Percentiles rank a stretch among this genome's conserved stretches.
phyloP scores from a whole-genome alignment of 2,329 filamentous ascomycete genomes.

The Plectosphaerella sp. region DNA sequence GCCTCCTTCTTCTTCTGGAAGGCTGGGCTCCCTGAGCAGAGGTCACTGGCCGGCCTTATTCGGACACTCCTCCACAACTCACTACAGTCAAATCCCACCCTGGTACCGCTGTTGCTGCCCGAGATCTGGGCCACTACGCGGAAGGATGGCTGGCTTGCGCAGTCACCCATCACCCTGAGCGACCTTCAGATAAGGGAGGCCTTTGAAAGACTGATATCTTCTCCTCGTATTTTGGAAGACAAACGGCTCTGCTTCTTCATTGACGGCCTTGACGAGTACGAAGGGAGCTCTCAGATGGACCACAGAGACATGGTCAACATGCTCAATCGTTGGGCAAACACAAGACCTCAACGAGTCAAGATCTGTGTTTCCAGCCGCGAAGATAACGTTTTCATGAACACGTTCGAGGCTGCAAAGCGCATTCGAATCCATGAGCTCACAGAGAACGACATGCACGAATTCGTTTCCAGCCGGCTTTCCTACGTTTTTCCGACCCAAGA shows the following conservation, averaged over 20 bases:
- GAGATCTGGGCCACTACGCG: neutral
- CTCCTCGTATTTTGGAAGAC: neutral
- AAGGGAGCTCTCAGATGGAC: neutral
- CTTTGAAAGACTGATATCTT: neutral
- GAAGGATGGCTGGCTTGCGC: neutral
- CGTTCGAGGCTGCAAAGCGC: neutral
- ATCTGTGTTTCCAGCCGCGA: conserved; percentile 2
- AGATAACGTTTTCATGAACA: neutral
- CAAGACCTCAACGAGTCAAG: neutral
- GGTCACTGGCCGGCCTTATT: neutral
- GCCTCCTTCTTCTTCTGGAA: conserved; percentile 1
- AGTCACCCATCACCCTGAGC: neutral
- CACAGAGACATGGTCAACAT: neutral
- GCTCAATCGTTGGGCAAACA: neutral
- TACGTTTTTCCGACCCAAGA: neutral
- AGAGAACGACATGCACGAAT: neutral
- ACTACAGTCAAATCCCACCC: neutral
- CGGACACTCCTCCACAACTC: neutral
- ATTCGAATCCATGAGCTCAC: neutral
- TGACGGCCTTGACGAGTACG: neutral
- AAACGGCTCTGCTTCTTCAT: neutral
- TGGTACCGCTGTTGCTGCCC: neutral
- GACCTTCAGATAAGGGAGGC: neutral
- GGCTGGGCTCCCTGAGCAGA: neutral
- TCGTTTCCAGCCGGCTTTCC: neutral